phyloP scores from a whole-genome alignment of 2,329 filamentous ascomycete genomes.

The Orbilia quercus region DNA sequence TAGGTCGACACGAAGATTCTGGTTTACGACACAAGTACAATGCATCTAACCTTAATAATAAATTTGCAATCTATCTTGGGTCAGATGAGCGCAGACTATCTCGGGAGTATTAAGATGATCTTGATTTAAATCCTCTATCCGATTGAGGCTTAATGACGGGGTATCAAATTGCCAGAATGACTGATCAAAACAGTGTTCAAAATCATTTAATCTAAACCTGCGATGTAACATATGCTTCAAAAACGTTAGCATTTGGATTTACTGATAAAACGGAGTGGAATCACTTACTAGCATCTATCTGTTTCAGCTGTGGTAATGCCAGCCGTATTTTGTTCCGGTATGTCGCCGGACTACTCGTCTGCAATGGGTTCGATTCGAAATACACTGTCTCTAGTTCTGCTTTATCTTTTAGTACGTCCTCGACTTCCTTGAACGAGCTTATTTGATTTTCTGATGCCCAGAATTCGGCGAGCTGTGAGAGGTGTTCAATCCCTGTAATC shows the following conservation, averaged over 20 bases:
- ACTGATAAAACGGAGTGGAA: neutral
- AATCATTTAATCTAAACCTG: neutral
- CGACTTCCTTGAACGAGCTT: constrained; percentile 81
- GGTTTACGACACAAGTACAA: no score
- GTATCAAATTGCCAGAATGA: no score
- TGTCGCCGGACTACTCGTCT: constrained; percentile 79
- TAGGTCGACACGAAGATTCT: no score
- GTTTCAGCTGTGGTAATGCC: constrained; percentile 84
- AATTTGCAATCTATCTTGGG: no score
- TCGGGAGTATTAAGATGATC: no score
- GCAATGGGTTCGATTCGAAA: constrained; percentile 93
- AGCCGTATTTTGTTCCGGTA: constrained; percentile 94
- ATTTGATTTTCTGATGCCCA: constrained; percentile 94
- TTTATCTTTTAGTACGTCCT: constrained; percentile 81
- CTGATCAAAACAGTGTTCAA: neutral
- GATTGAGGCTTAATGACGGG: no score
- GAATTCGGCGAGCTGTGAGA: constrained; percentile 83
- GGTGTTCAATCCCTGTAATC: constrained; percentile 75
- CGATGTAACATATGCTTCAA: constrained; percentile 30
- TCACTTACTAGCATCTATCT: constrained; percentile 96
- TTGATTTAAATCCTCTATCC: no score
- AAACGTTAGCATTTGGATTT: constrained; percentile 3
- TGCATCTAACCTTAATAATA: no score
- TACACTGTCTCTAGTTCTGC: constrained; percentile 80
- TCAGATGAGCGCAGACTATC: no score